Evolutionary conservation across 228 moss, liverwort and hornwort genomes (phyloP).

Genomic region (Sphagnum fallax): DNA sequence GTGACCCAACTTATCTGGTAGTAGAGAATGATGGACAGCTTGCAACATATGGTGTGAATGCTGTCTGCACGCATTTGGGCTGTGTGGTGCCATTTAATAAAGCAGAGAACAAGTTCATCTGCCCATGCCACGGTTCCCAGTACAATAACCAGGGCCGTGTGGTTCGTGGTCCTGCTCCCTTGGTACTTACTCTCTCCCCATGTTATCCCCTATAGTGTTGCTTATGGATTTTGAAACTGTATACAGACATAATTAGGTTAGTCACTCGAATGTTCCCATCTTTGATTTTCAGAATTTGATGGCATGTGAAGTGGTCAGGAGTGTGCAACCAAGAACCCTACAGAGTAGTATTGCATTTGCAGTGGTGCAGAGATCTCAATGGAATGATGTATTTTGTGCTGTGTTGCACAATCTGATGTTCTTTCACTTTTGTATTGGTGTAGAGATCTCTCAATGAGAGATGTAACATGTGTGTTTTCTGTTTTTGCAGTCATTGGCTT

Average conservation of each 20-base stretch:
- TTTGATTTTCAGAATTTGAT: too few relatives aligned
- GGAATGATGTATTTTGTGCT: not conserved
- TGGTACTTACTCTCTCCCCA: constrained; percentile 7
- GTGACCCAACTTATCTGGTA: constrained; percentile 88
- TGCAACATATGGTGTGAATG: constrained; percentile 70
- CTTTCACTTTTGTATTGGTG: too few relatives aligned
- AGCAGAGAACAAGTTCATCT: constrained; percentile 91
- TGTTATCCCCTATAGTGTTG: too few relatives aligned
- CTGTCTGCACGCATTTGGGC: constrained; percentile 90
- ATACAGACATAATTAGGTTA: too few relatives aligned
- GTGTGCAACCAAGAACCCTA: too few relatives aligned
- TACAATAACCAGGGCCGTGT: constrained; percentile 73
- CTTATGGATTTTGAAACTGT: too few relatives aligned
- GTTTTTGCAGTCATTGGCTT: constrained; percentile 43
- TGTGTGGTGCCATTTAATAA: constrained; percentile 89
- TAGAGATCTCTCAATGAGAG: too few relatives aligned
- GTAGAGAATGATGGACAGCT: constrained; percentile 71
- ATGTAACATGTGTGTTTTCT: too few relatives aligned
- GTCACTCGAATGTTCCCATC: too few relatives aligned
- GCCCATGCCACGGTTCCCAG: constrained; percentile 94
- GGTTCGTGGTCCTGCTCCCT: constrained; percentile 79
- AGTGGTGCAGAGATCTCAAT: too few relatives aligned
- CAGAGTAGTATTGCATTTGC: too few relatives aligned
- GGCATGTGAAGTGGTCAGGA: too few relatives aligned
- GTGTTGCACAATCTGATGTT: not conserved